Conservation (phyloP, 2,329 filamentous ascomycete genomes). For the Orbilia brochopaga region DNA sequence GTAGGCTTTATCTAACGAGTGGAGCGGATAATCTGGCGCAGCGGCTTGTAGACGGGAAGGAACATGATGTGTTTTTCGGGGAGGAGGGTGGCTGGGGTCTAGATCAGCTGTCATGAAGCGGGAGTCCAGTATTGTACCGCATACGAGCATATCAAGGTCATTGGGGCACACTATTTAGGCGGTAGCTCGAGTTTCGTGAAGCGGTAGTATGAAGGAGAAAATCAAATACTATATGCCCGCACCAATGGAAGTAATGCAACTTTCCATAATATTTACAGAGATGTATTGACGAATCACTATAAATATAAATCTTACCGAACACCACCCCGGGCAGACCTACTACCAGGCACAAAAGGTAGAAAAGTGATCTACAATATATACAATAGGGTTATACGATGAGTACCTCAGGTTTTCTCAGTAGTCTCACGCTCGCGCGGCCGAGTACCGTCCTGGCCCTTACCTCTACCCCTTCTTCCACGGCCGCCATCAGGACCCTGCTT, state of each 20-base stretch:
- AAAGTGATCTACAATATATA: neutral
- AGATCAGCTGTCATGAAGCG: slow-evolving; percentile 17
- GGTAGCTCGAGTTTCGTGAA: too few species aligned
- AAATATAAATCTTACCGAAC: too few species aligned
- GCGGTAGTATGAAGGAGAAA: too few species aligned
- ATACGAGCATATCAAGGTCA: too few species aligned
- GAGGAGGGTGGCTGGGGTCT: slow-evolving; percentile 49
- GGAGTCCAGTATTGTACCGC: neutral
- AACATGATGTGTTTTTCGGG: slow-evolving; percentile 50
- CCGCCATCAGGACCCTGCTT: slow-evolving; percentile 10
- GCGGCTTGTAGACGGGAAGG: slow-evolving; percentile 41
- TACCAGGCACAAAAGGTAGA: neutral
- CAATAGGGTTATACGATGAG: slow-evolving; percentile 19
- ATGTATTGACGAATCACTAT: too few species aligned
- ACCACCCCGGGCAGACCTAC: too few species aligned
- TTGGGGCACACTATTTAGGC: too few species aligned
- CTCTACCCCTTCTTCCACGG: slow-evolving; percentile 35
- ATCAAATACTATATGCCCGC: too few species aligned
- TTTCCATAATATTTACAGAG: too few species aligned
- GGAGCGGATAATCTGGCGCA: slow-evolving; percentile 42
- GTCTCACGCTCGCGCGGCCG: slow-evolving; percentile 2
- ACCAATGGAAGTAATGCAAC: too few species aligned
- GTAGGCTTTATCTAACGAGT: slow-evolving; percentile 45
- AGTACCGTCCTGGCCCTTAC: slow-evolving; percentile 18
- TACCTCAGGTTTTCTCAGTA: slow-evolving; percentile 19